Conservation (phyloP, 345 rosid genomes). For the Noccaea bulbosa region DNA sequence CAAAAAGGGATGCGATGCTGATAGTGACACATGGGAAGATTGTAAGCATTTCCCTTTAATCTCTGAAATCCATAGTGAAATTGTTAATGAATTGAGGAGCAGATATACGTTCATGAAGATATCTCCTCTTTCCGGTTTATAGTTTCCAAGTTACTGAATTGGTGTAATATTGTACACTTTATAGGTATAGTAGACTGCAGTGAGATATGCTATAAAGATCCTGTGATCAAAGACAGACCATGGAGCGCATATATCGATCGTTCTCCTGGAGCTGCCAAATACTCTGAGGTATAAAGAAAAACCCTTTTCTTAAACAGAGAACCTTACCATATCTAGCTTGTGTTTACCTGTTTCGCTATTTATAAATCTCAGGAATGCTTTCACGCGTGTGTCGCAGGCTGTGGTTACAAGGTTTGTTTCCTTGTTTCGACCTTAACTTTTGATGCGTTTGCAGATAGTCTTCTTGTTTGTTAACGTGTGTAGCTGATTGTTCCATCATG, state of each 20-base stretch:
- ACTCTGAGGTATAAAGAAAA: conserved; percentile 64
- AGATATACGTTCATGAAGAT: conserved; percentile 20
- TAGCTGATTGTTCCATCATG: conserved; percentile 24
- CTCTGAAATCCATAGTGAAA: not conserved
- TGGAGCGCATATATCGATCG: conserved; percentile 97
- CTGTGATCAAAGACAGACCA: conserved; percentile 83
- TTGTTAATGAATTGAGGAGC: not conserved
- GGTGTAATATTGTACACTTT: conserved; percentile 40
- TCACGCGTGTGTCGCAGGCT: conserved; percentile 87
- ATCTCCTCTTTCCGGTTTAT: conserved; percentile 25
- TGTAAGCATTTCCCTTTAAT: conserved; percentile 58
- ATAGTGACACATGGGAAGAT: conserved; percentile 92
- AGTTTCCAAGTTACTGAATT: conserved; percentile 24
- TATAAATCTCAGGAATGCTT: conserved; percentile 73
- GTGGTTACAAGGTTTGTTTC: conserved; percentile 79
- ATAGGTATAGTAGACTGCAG: conserved; percentile 78
- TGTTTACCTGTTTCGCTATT: not conserved
- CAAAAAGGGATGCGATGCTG: conserved; percentile 88
- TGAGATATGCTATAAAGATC: conserved; percentile 95
- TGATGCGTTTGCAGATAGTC: not conserved
- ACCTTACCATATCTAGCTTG: not conserved
- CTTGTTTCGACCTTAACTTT: not conserved
- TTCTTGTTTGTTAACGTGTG: conserved; percentile 23
- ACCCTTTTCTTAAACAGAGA: conserved; percentile 2
- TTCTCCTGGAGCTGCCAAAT: conserved; percentile 81